Percentiles rank a stretch among this genome's conserved stretches.
These are phyloP conservation scores for Toxicodendron radicans DNA, from an alignment of 345 rosid species.

Conservation along the genomic window DNA sequence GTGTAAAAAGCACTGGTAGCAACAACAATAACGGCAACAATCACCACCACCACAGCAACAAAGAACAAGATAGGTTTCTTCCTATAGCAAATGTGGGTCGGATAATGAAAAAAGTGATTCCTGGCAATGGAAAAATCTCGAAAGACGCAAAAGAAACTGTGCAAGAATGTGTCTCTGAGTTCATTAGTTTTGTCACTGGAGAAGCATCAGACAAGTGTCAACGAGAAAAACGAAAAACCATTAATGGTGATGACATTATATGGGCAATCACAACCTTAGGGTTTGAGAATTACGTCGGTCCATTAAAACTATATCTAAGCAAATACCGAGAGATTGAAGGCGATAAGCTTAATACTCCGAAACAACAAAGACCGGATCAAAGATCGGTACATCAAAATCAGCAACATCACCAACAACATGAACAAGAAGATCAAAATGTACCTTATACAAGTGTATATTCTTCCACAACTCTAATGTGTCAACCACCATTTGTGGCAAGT, in stretches of 20 bases:
- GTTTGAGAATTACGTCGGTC: conserved; percentile 62
- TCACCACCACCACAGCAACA: conserved; percentile 28
- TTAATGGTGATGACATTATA: conserved; percentile 72
- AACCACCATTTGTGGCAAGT: conserved; percentile 31
- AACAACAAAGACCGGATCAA: conserved; percentile 40
- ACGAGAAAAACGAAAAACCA: conserved; percentile 68
- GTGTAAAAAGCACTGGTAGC: conserved; percentile 29
- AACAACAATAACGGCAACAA: conserved; percentile 15
- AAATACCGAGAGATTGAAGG: conserved; percentile 69
- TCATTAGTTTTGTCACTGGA: conserved; percentile 71
- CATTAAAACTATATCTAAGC: conserved; percentile 52
- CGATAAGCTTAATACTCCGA: conserved; percentile 59
- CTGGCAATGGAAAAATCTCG: conserved; percentile 63
- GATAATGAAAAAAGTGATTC: conserved; percentile 73
- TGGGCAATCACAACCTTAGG: conserved; percentile 79
- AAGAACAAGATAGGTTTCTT: conserved; percentile 70
- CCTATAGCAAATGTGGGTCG: conserved; percentile 80
- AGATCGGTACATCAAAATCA: conserved; percentile 30
- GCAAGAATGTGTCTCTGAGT: conserved; percentile 76
- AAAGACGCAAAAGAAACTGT: conserved; percentile 75
- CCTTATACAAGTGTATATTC: conserved; percentile 43
- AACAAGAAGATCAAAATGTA: conserved; percentile 36
- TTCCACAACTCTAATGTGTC: conserved; percentile 41
- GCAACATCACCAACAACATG: conserved; percentile 23
- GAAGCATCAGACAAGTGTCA: conserved; percentile 78